phyloP scores from a whole-genome alignment of 495 filamentous ascomycete species.

The Cercophora sp. region DNA sequence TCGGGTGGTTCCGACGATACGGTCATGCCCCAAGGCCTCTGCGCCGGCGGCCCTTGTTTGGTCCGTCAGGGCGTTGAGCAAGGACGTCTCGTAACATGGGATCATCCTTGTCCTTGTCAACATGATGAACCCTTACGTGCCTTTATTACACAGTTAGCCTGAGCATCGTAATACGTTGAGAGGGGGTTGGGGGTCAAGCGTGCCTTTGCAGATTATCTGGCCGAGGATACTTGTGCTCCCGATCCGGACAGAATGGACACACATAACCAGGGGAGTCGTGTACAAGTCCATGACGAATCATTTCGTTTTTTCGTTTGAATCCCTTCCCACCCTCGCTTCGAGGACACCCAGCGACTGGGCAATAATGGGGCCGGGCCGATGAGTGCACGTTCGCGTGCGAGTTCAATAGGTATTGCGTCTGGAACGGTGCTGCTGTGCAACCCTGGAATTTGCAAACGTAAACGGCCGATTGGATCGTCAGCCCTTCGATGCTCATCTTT shows the following conservation, averaged over 20 bases:
- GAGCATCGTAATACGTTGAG: not conserved
- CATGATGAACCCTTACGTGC: constrained; percentile 85
- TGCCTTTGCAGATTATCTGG: constrained; percentile 98
- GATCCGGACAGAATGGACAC: constrained; percentile 93
- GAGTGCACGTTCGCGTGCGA: constrained; percentile 99
- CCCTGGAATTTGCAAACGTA: constrained; percentile 40
- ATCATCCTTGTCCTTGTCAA: constrained; percentile 84
- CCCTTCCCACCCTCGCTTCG: constrained; percentile 82
- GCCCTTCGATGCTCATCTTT: constrained; percentile 49
- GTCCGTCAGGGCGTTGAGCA: constrained; percentile 78
- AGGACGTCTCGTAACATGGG: constrained; percentile 73
- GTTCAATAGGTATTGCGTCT: constrained; percentile 76
- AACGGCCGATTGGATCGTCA: constrained; percentile 32
- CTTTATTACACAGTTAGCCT: constrained; percentile 37
- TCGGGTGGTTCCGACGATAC: no score
- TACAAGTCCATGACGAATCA: constrained; percentile 95
- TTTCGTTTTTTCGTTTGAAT: constrained; percentile 98
- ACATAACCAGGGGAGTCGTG: constrained; percentile 95
- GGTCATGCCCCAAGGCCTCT: constrained; percentile 40
- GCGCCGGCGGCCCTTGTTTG: constrained; percentile 75
- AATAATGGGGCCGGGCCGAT: constrained; percentile 85
- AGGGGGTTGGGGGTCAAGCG: constrained; percentile 19
- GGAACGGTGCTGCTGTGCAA: constrained; percentile 82
- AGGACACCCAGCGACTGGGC: constrained; percentile 73
- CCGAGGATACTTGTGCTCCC: constrained; percentile 93